Percentiles rank a stretch among this genome's conserved stretches.
Evolutionary conservation across 192 early-diverging fungal species (phyloP).

Genomic region (Chytriomyces sp.): DNA sequence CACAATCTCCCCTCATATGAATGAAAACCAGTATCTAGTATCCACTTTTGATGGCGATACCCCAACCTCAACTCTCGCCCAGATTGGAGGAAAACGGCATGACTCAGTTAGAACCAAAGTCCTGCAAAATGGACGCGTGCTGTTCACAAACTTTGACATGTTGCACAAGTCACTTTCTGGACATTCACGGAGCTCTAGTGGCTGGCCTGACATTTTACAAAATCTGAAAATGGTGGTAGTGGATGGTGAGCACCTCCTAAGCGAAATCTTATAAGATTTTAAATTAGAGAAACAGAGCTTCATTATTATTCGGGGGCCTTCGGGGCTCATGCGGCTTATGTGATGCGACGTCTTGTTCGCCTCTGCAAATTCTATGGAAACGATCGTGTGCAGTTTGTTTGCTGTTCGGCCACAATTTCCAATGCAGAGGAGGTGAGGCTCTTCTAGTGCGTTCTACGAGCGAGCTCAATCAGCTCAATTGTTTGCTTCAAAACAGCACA

Average conservation of each 20-base stretch:
- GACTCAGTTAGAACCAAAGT: background rate
- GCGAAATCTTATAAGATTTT: background rate
- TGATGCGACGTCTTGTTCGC: constrained; percentile 67
- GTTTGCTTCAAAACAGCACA: constrained; percentile 24
- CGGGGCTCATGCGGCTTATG: constrained; percentile 66
- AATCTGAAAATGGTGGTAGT: constrained; percentile 66
- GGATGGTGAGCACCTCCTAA: constrained; percentile 54
- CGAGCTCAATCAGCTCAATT: background rate
- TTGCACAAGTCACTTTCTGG: constrained; percentile 60
- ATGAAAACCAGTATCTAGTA: constrained; percentile 26
- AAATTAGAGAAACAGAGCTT: constrained; percentile 50
- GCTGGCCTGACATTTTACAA: constrained; percentile 63
- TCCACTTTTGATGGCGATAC: constrained; percentile 72
- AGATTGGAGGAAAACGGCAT: background rate
- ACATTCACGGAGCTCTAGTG: too few species aligned
- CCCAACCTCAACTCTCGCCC: background rate
- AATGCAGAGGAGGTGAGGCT: constrained; percentile 50
- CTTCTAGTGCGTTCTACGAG: background rate
- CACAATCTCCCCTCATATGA: background rate
- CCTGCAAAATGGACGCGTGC: constrained; percentile 43
- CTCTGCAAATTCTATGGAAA: constrained; percentile 56
- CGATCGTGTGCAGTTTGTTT: constrained; percentile 55
- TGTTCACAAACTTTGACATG: constrained; percentile 86
- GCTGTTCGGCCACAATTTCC: constrained; percentile 74
- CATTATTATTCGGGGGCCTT: constrained; percentile 70